These are phyloP conservation scores for Gypsophila paniculata DNA, from an alignment of 179 eudicot genomes.

Conservation along the genomic window DNA sequence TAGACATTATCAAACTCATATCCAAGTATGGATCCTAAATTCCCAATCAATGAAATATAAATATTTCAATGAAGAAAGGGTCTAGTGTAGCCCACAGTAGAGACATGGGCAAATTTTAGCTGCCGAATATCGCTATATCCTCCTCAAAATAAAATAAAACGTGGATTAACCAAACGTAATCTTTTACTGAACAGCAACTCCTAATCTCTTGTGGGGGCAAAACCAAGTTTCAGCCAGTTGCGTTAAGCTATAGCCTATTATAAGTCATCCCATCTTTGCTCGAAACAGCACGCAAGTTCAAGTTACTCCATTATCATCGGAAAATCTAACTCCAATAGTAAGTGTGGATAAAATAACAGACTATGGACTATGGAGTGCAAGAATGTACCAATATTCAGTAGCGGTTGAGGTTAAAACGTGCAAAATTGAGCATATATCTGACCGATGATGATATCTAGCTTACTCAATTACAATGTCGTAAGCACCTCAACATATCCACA, in stretches of 20 bases:
- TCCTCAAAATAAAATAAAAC: too few relatives aligned
- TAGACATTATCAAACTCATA: not conserved
- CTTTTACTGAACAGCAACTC: not conserved
- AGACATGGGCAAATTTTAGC: not conserved
- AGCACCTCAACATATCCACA: not conserved
- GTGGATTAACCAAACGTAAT: conserved; percentile 12
- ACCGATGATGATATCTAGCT: not conserved
- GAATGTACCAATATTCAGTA: not conserved
- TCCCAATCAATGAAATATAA: too few relatives aligned
- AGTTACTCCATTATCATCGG: not conserved
- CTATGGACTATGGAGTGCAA: not conserved
- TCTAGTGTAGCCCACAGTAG: not conserved
- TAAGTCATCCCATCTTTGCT: not conserved
- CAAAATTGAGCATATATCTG: not conserved
- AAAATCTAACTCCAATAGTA: not conserved
- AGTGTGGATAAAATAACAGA: not conserved
- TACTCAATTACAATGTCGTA: not conserved
- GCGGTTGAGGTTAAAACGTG: not conserved
- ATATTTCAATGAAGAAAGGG: not conserved
- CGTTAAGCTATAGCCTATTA: not conserved
- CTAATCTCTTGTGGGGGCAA: not conserved
- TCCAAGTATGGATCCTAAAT: too few relatives aligned
- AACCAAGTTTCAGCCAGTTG: not conserved
- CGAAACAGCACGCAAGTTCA: not conserved
- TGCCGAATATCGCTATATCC: not conserved